Conservation (phyloP, 768 basidiomycete species). For the Rhizopogon vesiculosus region DNA sequence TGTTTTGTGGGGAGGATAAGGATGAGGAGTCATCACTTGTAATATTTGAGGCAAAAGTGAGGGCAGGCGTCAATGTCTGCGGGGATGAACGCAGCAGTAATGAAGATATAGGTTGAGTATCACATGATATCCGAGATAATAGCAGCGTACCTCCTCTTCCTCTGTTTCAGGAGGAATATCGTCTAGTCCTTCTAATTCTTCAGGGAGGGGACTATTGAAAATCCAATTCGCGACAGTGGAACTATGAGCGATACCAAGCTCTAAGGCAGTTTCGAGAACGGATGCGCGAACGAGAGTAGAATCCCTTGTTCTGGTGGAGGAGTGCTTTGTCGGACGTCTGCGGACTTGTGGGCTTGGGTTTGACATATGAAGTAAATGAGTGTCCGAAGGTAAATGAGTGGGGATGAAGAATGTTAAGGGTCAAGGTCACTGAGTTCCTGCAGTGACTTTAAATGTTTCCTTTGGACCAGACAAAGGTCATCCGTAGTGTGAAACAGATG, state of each 20-base stretch:
- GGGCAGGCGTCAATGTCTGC: constrained; percentile 26
- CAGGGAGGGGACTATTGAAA: constrained; percentile 56
- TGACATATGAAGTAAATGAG: constrained; percentile 15
- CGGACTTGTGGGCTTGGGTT: constrained; percentile 15
- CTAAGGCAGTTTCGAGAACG: constrained; percentile 67
- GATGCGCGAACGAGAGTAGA: constrained; percentile 65
- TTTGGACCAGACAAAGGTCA: constrained; percentile 12
- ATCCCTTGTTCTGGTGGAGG: constrained; percentile 21
- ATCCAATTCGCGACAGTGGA: constrained; percentile 66
- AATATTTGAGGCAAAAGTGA: constrained; percentile 37
- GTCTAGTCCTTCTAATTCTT: constrained; percentile 47
- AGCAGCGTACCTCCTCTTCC: constrained; percentile 25
- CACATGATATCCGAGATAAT: neutral
- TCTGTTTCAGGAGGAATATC: constrained; percentile 12
- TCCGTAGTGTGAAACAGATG: constrained; percentile 13
- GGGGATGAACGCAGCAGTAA: constrained; percentile 4
- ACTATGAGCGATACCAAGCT: constrained; percentile 60
- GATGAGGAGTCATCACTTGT: constrained; percentile 39
- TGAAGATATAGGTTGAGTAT: neutral
- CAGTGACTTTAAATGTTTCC: constrained; percentile 10
- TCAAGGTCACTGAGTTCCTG: neutral
- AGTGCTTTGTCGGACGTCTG: constrained; percentile 22
- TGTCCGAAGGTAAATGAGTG: constrained; percentile 12
- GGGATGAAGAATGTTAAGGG: constrained; percentile 2
- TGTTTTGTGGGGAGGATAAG: constrained; percentile 21